Evolutionary conservation across 2,329 filamentous ascomycete species (phyloP).

Genomic region (Elsinoe perseae): DNA sequence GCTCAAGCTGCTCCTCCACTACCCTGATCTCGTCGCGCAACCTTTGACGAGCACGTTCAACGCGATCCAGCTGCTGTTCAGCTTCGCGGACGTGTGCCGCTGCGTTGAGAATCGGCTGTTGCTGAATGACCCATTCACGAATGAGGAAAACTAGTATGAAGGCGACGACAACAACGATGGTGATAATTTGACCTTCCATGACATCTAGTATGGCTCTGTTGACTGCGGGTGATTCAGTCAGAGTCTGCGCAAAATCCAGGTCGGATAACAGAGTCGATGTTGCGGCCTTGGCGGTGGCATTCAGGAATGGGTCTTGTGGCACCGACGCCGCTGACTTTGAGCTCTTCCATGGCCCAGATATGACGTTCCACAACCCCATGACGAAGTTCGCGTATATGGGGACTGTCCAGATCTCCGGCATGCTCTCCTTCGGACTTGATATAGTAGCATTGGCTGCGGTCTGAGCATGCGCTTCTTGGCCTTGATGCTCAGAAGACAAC

Average conservation of each 20-base stretch:
- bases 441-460: neutral
- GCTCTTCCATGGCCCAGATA: conserved; percentile 5
- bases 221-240: conserved; percentile 60
- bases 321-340: neutral
- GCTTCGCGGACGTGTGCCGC: conserved; percentile 34
- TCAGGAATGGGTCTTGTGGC: neutral
- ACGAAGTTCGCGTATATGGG: conserved; percentile 5
- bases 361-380: conserved; percentile 5
- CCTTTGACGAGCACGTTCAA: conserved; percentile 15
- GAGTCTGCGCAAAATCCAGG: conserved; percentile 44
- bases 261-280: conserved; percentile 42
- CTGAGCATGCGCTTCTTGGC: neutral
- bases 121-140: conserved; percentile 94
- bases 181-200: conserved; percentile 89
- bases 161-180: conserved; percentile 77
- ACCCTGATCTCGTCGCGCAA: conserved; percentile 15
- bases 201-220: conserved; percentile 77
- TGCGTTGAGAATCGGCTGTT: conserved; percentile 87
- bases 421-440: neutral
- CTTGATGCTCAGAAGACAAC: conserved; percentile 14
- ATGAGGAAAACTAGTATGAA: conserved; percentile 98
- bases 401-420: neutral
- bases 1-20: conserved; percentile 15
- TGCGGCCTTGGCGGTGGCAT: conserved; percentile 5
- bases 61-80: conserved; percentile 23